Evolutionary conservation across 306 rosid species (phyloP).

Genomic region (Mimosa pudica): DNA sequence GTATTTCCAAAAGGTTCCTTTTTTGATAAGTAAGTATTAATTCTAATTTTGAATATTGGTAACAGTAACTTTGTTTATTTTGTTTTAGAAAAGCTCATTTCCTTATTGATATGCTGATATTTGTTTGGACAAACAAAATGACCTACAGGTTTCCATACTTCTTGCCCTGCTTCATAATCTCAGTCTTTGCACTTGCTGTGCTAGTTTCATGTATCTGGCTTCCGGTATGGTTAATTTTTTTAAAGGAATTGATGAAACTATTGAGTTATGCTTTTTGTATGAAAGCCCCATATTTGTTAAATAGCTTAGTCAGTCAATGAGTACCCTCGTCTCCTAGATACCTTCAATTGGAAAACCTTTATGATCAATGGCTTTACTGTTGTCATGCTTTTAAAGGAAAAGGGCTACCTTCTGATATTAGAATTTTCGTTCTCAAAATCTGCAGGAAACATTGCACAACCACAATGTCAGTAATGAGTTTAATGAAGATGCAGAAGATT

Average conservation of each 20-base stretch:
- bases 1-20: conserved; percentile 62
- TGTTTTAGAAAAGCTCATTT: neutral
- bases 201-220: conserved; percentile 43
- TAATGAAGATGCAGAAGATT: conserved; percentile 38
- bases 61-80: neutral
- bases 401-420: neutral
- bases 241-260: neutral
- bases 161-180: conserved; percentile 41
- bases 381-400: neutral
- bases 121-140: conserved; percentile 19
- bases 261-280: neutral
- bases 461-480: conserved; percentile 39
- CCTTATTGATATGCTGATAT: conserved; percentile 2
- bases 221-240: conserved; percentile 37
- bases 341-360: neutral
- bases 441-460: conserved; percentile 84
- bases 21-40: conserved; percentile 65
- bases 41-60: neutral
- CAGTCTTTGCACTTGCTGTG: neutral
- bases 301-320: neutral
- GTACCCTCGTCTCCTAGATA: neutral
- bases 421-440: conserved; percentile 7
- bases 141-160: conserved; percentile 48
- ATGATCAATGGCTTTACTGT: neutral
- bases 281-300: neutral